These are phyloP conservation scores for Capsicum rhomboideum DNA, from an alignment of 257 asterid species.

Conservation along the genomic window DNA sequence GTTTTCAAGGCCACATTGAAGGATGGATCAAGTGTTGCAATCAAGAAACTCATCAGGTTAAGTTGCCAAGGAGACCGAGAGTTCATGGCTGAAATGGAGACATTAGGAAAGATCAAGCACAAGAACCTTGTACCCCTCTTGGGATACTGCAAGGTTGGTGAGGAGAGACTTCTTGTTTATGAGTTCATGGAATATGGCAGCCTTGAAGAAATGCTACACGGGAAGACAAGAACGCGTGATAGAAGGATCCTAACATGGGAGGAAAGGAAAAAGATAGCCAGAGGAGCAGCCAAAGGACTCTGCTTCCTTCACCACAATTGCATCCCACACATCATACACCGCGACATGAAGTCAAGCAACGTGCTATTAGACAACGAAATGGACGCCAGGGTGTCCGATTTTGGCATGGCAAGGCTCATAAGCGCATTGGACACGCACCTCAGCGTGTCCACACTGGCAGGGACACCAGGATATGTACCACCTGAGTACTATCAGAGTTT, in stretches of 20 bases:
- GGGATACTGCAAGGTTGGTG: constrained; percentile 89
- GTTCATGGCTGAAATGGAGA: constrained; percentile 98
- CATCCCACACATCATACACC: constrained; percentile 89
- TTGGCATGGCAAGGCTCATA: constrained; percentile 91
- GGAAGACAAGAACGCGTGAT: constrained; percentile 23
- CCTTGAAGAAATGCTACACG: constrained; percentile 81
- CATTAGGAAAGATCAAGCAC: constrained; percentile 86
- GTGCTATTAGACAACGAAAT: constrained; percentile 68
- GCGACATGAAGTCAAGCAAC: constrained; percentile 94
- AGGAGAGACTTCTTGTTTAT: constrained; percentile 76
- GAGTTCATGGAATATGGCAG: constrained; percentile 85
- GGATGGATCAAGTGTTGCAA: constrained; percentile 89
- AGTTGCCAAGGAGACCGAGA: constrained; percentile 89
- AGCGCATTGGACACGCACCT: constrained; percentile 88
- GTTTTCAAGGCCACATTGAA: constrained; percentile 82
- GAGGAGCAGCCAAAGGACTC: constrained; percentile 91
- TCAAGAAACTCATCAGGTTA: constrained; percentile 71
- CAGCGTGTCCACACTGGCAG: constrained; percentile 86
- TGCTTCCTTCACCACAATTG: constrained; percentile 96
- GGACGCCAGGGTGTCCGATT: constrained; percentile 87
- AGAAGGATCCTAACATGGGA: constrained; percentile 55
- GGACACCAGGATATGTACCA: constrained; percentile 94
- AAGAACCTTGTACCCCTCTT: constrained; percentile 70
- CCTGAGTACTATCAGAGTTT: constrained; percentile 97
- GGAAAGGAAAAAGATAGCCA: constrained; percentile 71